Evolutionary conservation across 108 stramenopile genomes (phyloP).

Genomic region (Aurantiochytrium sp.): DNA sequence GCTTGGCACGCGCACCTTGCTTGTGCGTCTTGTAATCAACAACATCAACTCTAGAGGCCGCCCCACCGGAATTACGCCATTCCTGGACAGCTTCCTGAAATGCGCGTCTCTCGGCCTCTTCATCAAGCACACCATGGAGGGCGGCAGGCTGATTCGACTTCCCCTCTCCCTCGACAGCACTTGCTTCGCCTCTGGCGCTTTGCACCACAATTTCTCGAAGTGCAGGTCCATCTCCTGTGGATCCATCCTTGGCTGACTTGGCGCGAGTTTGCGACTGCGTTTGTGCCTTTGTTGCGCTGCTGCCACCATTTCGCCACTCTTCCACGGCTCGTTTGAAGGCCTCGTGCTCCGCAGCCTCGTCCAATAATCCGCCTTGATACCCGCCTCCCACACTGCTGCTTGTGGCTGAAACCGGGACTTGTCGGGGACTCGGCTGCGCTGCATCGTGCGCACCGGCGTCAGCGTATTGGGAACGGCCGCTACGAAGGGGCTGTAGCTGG

Average conservation of each 20-base stretch:
- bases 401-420: neutral
- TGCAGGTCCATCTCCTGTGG: neutral
- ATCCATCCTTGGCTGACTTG: neutral
- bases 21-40: neutral
- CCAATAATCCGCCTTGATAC: neutral
- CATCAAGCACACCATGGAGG: neutral
- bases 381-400: neutral
- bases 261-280: neutral
- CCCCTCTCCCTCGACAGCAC: neutral
- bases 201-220: neutral
- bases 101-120: neutral
- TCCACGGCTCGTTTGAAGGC: neutral
- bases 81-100: neutral
- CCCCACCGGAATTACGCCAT: neutral
- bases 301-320: neutral
- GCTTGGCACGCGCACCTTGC: neutral
- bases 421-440: neutral
- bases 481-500: neutral
- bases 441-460: neutral
- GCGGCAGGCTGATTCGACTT: too few relatives aligned
- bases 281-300: neutral
- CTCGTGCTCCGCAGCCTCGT: neutral
- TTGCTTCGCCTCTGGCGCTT: neutral
- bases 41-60: neutral
- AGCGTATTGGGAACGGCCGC: neutral